A percentile compares a stretch with the other conserved stretches of the same genome.
Conservation (phyloP, 345 rosid genomes). For the Eucalyptus lansdowneana region DNA sequence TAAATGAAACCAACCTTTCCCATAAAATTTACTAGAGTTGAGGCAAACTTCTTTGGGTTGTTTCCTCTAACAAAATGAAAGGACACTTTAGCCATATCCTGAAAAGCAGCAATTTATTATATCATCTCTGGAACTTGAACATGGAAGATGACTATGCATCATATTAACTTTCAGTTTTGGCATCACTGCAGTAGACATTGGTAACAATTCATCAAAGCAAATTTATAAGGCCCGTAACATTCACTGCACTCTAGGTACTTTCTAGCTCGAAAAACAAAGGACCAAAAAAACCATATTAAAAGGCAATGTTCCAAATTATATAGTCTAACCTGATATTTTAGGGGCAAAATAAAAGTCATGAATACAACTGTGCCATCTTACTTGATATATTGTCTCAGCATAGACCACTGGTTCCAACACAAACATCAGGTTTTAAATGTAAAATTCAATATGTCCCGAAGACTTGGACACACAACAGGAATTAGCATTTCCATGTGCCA, state of each 20-base stretch:
- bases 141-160: not conserved
- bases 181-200: not conserved
- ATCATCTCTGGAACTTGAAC: not conserved
- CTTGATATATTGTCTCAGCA: not conserved
- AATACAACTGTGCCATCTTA: not conserved
- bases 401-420: not conserved
- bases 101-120: conserved; percentile 2
- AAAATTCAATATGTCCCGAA: not conserved
- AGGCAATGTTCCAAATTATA: not conserved
- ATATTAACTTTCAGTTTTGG: not conserved
- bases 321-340: not conserved
- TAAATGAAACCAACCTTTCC: conserved; percentile 49
- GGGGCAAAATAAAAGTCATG: not conserved
- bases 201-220: not conserved
- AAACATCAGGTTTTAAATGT: not conserved
- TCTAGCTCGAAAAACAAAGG: not conserved
- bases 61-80: conserved; percentile 86
- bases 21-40: conserved; percentile 68
- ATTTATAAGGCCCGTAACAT: not conserved
- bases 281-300: not conserved
- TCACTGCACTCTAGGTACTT: not conserved
- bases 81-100: conserved; percentile 87
- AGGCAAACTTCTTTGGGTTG: conserved; percentile 57
- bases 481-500: not conserved
- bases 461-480: not conserved